Conservation (phyloP, 768 basidiomycete genomes). For the Mrakia blollopis region DNA sequence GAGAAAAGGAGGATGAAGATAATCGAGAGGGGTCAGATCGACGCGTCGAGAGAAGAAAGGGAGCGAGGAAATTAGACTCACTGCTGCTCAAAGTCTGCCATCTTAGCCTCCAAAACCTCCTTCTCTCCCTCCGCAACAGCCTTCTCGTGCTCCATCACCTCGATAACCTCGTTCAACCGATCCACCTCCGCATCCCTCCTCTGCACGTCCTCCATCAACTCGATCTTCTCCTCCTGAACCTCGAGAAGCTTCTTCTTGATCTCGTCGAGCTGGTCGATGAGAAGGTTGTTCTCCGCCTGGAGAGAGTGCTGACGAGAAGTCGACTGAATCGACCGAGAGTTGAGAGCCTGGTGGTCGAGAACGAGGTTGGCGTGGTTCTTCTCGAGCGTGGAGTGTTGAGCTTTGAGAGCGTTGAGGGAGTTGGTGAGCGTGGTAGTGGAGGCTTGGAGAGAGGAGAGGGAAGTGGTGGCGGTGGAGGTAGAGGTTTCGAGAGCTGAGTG, state of each 20-base stretch:
- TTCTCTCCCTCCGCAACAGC: slow-evolving; percentile 19
- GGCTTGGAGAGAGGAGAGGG: slow-evolving; percentile 47
- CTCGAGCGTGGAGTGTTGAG: slow-evolving; percentile 51
- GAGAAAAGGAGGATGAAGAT: neutral
- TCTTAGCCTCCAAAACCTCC: slow-evolving; percentile 27
- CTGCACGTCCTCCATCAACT: slow-evolving; percentile 62
- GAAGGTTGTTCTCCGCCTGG: slow-evolving; percentile 62
- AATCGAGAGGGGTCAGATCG: neutral
- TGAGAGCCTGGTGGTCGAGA: slow-evolving; percentile 62
- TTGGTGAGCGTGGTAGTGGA: slow-evolving; percentile 36
- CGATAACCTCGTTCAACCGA: neutral
- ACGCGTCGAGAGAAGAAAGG: neutral
- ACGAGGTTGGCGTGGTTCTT: slow-evolving; percentile 56
- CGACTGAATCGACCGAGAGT: slow-evolving; percentile 66
- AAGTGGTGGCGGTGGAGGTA: slow-evolving; percentile 47
- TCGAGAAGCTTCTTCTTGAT: slow-evolving; percentile 80
- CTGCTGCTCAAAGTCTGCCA: slow-evolving; percentile 43
- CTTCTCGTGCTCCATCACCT: slow-evolving; percentile 38
- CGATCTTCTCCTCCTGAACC: slow-evolving; percentile 65
- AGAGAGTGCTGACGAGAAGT: slow-evolving; percentile 66
- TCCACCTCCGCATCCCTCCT: slow-evolving; percentile 28
- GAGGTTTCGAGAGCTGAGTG: slow-evolving; percentile 51
- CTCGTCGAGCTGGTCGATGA: slow-evolving; percentile 77
- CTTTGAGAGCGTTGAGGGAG: slow-evolving; percentile 51
- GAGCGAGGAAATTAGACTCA: slow-evolving; percentile 44